These are phyloP conservation scores for Dorcoceras hygrometricum DNA, from an alignment of 257 asterid genomes.

Conservation along the genomic window DNA sequence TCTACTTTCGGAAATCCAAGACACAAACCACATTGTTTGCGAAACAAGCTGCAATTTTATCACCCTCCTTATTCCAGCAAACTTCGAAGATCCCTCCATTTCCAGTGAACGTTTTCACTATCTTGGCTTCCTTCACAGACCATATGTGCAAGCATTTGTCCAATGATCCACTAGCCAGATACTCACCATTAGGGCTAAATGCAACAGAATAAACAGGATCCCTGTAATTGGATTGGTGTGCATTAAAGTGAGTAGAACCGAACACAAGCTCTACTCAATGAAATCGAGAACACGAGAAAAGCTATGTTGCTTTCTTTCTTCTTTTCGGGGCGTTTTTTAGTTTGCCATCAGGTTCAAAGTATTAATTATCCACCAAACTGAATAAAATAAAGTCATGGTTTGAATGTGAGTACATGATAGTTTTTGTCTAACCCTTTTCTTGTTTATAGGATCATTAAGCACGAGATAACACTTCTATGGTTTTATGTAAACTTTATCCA, in stretches of 20 bases:
- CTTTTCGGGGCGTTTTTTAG: neutral
- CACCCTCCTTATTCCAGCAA: slow-evolving; percentile 97
- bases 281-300: neutral
- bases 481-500: neutral
- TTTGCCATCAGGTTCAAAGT: neutral
- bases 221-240: slow-evolving; percentile 41
- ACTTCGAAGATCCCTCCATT: slow-evolving; percentile 94
- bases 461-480: neutral
- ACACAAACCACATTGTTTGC: slow-evolving; percentile 89
- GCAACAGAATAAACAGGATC: slow-evolving; percentile 93
- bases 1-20: slow-evolving; percentile 79
- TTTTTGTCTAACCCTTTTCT: neutral
- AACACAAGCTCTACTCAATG: neutral
- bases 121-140: slow-evolving; percentile 93
- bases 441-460: neutral
- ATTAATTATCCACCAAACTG: neutral
- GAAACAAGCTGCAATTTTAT: slow-evolving; percentile 86
- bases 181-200: slow-evolving; percentile 89
- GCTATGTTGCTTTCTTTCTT: neutral
- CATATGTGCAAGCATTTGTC: slow-evolving; percentile 88
- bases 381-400: no score
- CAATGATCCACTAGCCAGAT: slow-evolving; percentile 88
- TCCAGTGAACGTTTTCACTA: slow-evolving; percentile 79
- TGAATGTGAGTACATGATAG: neutral
- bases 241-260: neutral